These are phyloP conservation scores for Harrya chromipes DNA, from an alignment of 768 basidiomycete genomes.

Conservation along the genomic window DNA sequence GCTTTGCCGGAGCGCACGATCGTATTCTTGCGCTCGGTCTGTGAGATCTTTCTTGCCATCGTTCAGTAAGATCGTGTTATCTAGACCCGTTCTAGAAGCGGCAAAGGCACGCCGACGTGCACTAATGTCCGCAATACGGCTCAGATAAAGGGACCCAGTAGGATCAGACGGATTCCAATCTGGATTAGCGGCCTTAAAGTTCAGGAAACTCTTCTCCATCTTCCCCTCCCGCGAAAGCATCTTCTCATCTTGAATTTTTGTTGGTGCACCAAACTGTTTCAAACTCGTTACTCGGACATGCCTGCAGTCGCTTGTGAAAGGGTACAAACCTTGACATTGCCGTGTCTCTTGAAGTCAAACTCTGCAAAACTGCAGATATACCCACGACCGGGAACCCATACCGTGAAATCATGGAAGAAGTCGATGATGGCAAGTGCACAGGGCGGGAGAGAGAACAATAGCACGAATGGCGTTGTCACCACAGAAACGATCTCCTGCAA, in stretches of 20 bases:
- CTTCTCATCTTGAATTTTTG: constrained; percentile 60
- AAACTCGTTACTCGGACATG: background rate
- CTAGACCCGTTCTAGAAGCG: constrained; percentile 25
- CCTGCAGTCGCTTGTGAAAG: background rate
- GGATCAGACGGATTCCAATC: constrained; percentile 95
- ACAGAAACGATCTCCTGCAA: constrained; percentile 87
- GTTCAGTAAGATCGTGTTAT: constrained; percentile 29
- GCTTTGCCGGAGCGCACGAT: constrained; percentile 69
- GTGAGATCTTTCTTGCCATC: constrained; percentile 37
- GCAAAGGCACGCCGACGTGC: constrained; percentile 39
- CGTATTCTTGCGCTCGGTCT: constrained; percentile 70
- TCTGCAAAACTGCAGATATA: constrained; percentile 98
- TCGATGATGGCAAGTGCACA: constrained; percentile 93
- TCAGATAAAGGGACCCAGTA: constrained; percentile 86
- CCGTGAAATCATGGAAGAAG: constrained; percentile 97
- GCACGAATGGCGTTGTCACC: constrained; percentile 87
- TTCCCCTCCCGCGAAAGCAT: constrained; percentile 90
- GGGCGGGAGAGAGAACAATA: constrained; percentile 87
- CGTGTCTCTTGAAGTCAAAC: constrained; percentile 95
- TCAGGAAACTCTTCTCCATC: constrained; percentile 98
- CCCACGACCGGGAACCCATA: constrained; percentile 94
- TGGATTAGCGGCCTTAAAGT: constrained; percentile 94
- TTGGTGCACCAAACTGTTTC: constrained; percentile 80
- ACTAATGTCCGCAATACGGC: constrained; percentile 71
- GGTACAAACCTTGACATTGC: constrained; percentile 76